Evolutionary conservation across 2,329 filamentous ascomycete genomes (phyloP).

Genomic region (Didymella keratinophila): DNA sequence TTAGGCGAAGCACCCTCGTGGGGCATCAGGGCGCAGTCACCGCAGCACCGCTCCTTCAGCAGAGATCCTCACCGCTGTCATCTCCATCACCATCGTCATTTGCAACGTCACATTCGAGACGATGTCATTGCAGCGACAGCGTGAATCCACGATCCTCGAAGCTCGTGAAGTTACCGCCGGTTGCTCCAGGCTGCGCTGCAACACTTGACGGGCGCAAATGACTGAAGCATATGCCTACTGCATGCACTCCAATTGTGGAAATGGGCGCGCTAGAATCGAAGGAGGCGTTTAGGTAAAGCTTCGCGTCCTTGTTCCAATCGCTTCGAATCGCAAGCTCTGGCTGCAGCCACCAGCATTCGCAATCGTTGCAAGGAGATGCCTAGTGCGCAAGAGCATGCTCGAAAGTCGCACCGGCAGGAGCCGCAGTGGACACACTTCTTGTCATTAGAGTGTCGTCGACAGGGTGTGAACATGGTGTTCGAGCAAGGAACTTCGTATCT

Average conservation of each 20-base stretch:
- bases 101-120: constrained; percentile 7
- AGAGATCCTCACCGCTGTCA: constrained; percentile 32
- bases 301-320: constrained; percentile 12
- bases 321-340: constrained; percentile 4
- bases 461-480: not conserved
- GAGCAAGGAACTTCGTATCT: constrained; percentile 20
- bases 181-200: constrained; percentile 14
- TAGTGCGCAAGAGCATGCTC: not conserved
- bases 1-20: constrained; percentile 28
- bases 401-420: not conserved
- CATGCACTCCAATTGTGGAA: constrained; percentile 17
- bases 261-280: constrained; percentile 11
- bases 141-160: not conserved
- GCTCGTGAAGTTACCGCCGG: not conserved
- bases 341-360: constrained; percentile 10
- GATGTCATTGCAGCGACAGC: not conserved
- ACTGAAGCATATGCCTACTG: constrained; percentile 5
- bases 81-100: not conserved
- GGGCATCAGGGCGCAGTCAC: constrained; percentile 30
- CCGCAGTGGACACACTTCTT: not conserved
- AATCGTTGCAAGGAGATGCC: not conserved
- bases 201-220: constrained; percentile 5
- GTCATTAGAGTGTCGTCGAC: not conserved
- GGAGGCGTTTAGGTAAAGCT: constrained; percentile 7
- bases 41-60: constrained; percentile 16